Conservation (phyloP, 805 yeast species). For the Pichia kluyveri region DNA sequence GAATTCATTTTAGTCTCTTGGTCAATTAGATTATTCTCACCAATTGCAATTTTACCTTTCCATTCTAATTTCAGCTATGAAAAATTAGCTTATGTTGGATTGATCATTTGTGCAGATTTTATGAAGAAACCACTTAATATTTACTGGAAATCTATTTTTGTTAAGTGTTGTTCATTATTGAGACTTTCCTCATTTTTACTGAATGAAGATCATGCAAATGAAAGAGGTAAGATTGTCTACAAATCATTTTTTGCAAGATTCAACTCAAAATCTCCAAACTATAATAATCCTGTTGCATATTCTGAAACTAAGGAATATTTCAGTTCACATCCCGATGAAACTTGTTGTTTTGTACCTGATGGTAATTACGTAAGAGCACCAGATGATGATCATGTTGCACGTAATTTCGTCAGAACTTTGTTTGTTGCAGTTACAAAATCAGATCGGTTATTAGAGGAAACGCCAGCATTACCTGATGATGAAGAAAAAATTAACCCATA, state of each 20-base stretch:
- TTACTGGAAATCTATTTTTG: slow-evolving; percentile 54
- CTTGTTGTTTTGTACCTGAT: slow-evolving; percentile 64
- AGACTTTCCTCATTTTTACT: slow-evolving; percentile 77
- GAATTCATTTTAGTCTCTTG: slow-evolving; percentile 69
- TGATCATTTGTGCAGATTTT: slow-evolving; percentile 3
- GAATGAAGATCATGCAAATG: slow-evolving; percentile 50
- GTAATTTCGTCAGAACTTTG: slow-evolving; percentile 51
- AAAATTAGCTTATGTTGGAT: slow-evolving; percentile 2
- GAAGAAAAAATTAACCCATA: slow-evolving; percentile 24
- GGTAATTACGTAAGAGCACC: slow-evolving; percentile 87
- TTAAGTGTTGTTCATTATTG: slow-evolving; percentile 42
- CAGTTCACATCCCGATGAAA: slow-evolving; percentile 29
- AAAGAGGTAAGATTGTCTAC: slow-evolving; percentile 61
- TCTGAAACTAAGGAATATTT: slow-evolving; percentile 38
- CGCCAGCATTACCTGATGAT: slow-evolving; percentile 25
- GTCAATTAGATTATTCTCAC: slow-evolving; percentile 30
- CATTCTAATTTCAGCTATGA: slow-evolving; percentile 4
- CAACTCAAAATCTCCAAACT: slow-evolving; percentile 30
- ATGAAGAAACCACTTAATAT: slow-evolving; percentile 1
- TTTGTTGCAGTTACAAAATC: slow-evolving; percentile 80
- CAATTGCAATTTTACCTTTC: slow-evolving; percentile 23
- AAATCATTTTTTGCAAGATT: slow-evolving; percentile 39
- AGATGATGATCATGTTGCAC: slow-evolving; percentile 63
- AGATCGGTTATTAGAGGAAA: slow-evolving; percentile 47
- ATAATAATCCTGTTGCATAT: slow-evolving; percentile 43